Evolutionary conservation across 2,329 filamentous ascomycete genomes (phyloP).

Genomic region (Thelonectria olida): DNA sequence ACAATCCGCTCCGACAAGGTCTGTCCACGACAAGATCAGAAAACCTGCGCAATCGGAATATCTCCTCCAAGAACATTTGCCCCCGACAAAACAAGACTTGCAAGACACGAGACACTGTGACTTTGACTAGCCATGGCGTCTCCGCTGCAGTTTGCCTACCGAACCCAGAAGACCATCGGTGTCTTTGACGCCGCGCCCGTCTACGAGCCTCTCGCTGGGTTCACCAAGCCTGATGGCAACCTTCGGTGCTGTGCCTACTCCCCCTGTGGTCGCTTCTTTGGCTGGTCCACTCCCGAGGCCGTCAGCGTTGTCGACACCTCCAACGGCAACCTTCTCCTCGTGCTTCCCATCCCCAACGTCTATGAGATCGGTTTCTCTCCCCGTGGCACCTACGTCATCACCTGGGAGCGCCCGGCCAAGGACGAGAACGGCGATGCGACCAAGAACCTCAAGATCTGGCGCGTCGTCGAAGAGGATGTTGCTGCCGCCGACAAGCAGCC

Average conservation of each 20-base stretch:
- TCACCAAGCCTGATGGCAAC: slow-evolving; percentile 89
- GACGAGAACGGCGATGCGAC: slow-evolving; percentile 92
- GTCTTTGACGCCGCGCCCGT: slow-evolving; percentile 90
- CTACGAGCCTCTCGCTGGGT: slow-evolving; percentile 86
- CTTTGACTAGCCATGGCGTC: slow-evolving; percentile 95
- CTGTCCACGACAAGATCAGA: slow-evolving; percentile 29
- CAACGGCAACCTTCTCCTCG: slow-evolving; percentile 76
- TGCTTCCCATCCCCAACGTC: slow-evolving; percentile 81
- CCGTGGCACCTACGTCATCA: slow-evolving; percentile 90
- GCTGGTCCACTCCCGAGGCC: slow-evolving; percentile 88
- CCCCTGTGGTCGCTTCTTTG: slow-evolving; percentile 94
- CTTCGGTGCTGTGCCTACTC: slow-evolving; percentile 96
- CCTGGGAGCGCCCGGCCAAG: slow-evolving; percentile 93
- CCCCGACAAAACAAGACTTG: slow-evolving; percentile 37
- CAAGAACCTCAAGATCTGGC: slow-evolving; percentile 98
- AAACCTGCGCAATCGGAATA: slow-evolving; percentile 21
- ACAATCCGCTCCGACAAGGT: background rate
- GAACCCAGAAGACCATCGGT: slow-evolving; percentile 96
- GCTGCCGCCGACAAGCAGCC: slow-evolving; percentile 74
- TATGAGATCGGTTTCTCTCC: slow-evolving; percentile 97
- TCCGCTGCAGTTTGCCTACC: slow-evolving; percentile 94
- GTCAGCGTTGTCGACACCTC: slow-evolving; percentile 88
- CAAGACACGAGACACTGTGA: slow-evolving; percentile 66
- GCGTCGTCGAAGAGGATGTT: slow-evolving; percentile 75
- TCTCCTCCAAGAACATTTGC: slow-evolving; percentile 37